Evolutionary conservation across 495 filamentous ascomycete species (phyloP).

Genomic region (Xylaria flabelliformis): DNA sequence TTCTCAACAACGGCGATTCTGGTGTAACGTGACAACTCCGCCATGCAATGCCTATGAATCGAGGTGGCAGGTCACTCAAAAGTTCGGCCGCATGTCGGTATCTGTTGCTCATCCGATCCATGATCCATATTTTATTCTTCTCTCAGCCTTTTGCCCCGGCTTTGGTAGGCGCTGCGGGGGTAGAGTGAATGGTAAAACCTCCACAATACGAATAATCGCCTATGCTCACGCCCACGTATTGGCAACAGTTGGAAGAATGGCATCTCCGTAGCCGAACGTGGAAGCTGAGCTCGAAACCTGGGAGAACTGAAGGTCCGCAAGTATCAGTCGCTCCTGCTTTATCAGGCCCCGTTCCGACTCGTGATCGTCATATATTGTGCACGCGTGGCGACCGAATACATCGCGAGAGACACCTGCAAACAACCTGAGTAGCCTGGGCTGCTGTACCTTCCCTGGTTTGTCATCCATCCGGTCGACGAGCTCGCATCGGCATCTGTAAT

Average conservation of each 20-base stretch:
- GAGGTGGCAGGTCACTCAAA: not conserved
- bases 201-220: not conserved
- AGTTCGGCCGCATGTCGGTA: conserved; percentile 20
- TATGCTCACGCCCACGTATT: not conserved
- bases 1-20: not conserved
- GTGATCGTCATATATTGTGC: conserved; percentile 5
- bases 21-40: conserved; percentile 19
- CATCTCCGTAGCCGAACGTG: not conserved
- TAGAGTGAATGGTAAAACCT: not conserved
- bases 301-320: not conserved
- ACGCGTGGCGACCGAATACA: not conserved
- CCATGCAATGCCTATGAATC: not conserved
- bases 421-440: too few relatives aligned
- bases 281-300: not conserved
- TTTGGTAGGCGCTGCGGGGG: not conserved
- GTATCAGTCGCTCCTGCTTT: conserved; percentile 2
- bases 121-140: not conserved
- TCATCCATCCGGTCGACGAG: not conserved
- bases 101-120: not conserved
- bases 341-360: conserved; percentile 10
- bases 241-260: not conserved
- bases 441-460: not conserved
- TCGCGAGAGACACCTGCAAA: not conserved
- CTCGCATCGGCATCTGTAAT: not conserved
- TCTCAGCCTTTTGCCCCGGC: not conserved